Conservation (phyloP, 768 basidiomycete genomes). For the Podaxis sp. region DNA sequence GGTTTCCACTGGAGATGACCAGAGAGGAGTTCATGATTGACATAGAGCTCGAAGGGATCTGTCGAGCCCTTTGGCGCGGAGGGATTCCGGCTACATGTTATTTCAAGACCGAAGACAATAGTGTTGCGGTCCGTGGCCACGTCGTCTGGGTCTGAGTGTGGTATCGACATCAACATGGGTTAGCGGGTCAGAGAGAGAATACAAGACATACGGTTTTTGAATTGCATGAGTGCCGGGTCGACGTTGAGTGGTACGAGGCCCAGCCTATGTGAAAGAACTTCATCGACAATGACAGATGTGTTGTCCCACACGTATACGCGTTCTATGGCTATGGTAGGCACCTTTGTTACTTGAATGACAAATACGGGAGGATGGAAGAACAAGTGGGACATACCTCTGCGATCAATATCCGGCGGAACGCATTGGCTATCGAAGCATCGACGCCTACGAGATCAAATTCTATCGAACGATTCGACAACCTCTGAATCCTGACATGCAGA, state of each 20-base stretch:
- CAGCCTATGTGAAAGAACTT: conserved; percentile 89
- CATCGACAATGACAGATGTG: conserved; percentile 91
- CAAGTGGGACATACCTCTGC: conserved; percentile 68
- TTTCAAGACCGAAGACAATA: conserved; percentile 77
- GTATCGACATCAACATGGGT: background rate
- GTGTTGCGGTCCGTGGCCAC: conserved; percentile 87
- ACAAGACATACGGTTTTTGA: conserved; percentile 39
- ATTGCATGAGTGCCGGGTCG: conserved; percentile 74
- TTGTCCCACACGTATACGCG: conserved; percentile 93
- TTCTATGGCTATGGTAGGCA: conserved; percentile 90
- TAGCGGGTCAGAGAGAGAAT: background rate
- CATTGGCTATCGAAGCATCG: conserved; percentile 95
- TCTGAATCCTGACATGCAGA: conserved; percentile 70
- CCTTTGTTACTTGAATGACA: conserved; percentile 42
- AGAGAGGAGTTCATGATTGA: conserved; percentile 68
- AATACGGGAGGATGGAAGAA: background rate
- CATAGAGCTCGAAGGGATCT: conserved; percentile 65
- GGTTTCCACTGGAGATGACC: conserved; percentile 74
- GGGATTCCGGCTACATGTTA: conserved; percentile 63
- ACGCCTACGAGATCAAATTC: conserved; percentile 96
- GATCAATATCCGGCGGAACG: conserved; percentile 87
- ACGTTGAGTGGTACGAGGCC: conserved; percentile 89
- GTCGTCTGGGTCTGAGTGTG: conserved; percentile 40
- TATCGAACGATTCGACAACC: conserved; percentile 79
- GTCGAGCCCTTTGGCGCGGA: conserved; percentile 52